Conservation (phyloP, 805 yeast species). For the Ogataea henricii region DNA sequence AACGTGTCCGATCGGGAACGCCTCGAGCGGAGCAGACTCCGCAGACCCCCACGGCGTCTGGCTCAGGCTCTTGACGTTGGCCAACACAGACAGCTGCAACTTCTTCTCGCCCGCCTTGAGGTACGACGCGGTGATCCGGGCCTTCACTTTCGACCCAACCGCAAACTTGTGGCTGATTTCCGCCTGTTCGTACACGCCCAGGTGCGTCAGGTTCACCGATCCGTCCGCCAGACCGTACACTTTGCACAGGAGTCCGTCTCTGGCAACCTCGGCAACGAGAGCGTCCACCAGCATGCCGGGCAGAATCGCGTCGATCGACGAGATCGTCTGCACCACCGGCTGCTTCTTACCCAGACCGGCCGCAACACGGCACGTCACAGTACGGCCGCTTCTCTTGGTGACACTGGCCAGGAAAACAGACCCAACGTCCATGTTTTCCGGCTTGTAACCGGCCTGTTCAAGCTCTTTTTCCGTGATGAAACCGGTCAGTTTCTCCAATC, state of each 20-base stretch:
- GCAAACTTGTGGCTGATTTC: constrained; percentile 61
- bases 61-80: constrained; percentile 48
- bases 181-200: constrained; percentile 45
- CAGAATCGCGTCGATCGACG: constrained; percentile 75
- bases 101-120: constrained; percentile 52
- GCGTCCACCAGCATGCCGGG: constrained; percentile 87
- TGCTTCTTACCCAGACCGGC: constrained; percentile 48
- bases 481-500: constrained; percentile 58
- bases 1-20: constrained; percentile 78
- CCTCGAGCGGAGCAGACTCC: constrained; percentile 49
- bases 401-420: constrained; percentile 67
- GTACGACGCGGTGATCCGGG: constrained; percentile 68
- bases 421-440: constrained; percentile 53
- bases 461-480: constrained; percentile 76
- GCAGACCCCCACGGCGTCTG: constrained; percentile 17
- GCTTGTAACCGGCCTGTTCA: constrained; percentile 38
- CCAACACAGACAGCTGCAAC: constrained; percentile 63
- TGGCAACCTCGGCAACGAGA: constrained; percentile 56
- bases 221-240: constrained; percentile 76
- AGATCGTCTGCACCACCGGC: constrained; percentile 53
- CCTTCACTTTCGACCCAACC: constrained; percentile 66
- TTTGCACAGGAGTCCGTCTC: constrained; percentile 69
- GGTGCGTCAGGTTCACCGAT: constrained; percentile 67
- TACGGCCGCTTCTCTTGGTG: constrained; percentile 52
- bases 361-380: constrained; percentile 56